These are phyloP conservation scores for Zygosaccharomyces pseudobailii DNA, from an alignment of 1,139 yeast genomes.

Conservation along the genomic window DNA sequence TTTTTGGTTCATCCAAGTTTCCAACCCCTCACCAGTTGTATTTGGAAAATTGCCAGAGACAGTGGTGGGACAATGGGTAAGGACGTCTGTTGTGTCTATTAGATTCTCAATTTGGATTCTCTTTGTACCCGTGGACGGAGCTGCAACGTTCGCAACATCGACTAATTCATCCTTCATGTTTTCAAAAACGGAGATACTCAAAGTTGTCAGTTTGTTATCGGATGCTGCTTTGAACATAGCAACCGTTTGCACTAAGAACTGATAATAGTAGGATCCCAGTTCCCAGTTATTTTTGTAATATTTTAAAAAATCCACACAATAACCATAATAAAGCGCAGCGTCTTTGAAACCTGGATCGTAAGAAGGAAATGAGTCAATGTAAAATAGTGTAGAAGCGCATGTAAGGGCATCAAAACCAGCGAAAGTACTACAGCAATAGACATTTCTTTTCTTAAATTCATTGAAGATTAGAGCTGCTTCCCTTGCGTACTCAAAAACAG, in stretches of 20 bases:
- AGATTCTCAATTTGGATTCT: constrained; percentile 1
- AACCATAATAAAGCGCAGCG: not conserved
- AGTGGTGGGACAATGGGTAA: not conserved
- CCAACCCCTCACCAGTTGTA: not conserved
- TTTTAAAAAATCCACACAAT: not conserved
- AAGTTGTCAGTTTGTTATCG: not conserved
- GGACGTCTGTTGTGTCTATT: not conserved
- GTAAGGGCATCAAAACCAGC: constrained; percentile 3
- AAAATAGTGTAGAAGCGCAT: not conserved
- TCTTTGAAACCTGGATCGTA: not conserved
- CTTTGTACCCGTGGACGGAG: not conserved
- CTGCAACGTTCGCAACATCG: not conserved
- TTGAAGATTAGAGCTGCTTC: not conserved
- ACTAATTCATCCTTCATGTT: constrained; percentile 1
- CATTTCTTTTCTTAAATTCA: not conserved
- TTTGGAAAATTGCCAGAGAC: not conserved
- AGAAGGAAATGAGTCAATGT: not conserved
- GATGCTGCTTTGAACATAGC: constrained; percentile 3
- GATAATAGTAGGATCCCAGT: constrained; percentile 1
- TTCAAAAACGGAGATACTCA: not conserved
- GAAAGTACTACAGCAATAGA: not conserved
- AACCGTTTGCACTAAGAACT: not conserved
- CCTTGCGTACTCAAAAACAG: not conserved
- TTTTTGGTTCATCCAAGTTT: not conserved
- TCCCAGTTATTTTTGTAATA: constrained; percentile 1